These are phyloP conservation scores for Lactarius tabidus DNA, from an alignment of 768 basidiomycete genomes.

Conservation along the genomic window DNA sequence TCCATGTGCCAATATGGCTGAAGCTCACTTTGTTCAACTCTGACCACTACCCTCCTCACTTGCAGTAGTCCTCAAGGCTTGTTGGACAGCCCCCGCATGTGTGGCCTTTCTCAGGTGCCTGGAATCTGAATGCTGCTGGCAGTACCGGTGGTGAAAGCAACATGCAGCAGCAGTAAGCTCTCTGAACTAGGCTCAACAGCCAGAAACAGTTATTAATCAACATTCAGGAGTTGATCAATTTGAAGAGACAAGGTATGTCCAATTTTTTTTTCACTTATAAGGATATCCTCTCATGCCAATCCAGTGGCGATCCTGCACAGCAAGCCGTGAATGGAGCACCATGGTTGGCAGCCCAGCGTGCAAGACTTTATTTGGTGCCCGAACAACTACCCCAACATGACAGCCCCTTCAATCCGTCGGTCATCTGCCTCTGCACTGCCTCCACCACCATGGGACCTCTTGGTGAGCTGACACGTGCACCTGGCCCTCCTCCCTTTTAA, in stretches of 20 bases:
- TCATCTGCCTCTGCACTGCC: no score
- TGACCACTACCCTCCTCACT: no score
- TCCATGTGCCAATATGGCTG: no score
- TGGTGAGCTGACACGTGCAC: no score
- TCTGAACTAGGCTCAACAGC: neutral
- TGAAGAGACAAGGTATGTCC: constrained; percentile 5
- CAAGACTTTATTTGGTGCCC: constrained; percentile 2
- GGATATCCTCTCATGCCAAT: neutral
- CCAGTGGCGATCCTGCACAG: constrained; percentile 12
- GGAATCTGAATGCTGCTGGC: no score
- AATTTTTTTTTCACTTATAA: neutral
- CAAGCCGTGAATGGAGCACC: constrained; percentile 1
- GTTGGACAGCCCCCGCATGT: no score
- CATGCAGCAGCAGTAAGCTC: neutral
- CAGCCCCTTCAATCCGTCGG: constrained; percentile 1
- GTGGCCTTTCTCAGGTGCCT: no score
- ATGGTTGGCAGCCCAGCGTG: constrained; percentile 3
- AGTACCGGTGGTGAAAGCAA: constrained; percentile 4
- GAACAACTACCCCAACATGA: constrained; percentile 12
- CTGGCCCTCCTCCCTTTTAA: no score
- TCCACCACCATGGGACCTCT: no score
- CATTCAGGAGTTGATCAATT: neutral
- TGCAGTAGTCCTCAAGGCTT: no score
- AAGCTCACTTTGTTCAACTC: no score
- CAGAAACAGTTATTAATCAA: constrained; percentile 1